Percentiles rank a stretch among this genome's conserved stretches.
Conservation (phyloP, 306 rosid genomes). For the Urtica urens region DNA sequence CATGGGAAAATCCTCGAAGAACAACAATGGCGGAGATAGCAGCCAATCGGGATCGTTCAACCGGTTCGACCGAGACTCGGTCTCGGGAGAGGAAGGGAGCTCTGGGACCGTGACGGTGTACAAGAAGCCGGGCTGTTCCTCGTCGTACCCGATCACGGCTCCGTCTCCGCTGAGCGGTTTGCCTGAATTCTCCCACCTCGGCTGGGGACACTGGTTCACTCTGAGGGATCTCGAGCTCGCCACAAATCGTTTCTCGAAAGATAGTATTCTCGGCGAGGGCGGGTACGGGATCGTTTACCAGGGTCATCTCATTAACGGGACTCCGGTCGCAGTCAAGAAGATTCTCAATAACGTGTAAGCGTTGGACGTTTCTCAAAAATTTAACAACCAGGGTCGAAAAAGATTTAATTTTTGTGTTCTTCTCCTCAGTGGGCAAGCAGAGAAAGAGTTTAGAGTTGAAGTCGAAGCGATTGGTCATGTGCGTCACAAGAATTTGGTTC, state of each 20-base stretch:
- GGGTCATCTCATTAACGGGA: conserved; percentile 78
- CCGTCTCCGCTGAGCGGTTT: conserved; percentile 78
- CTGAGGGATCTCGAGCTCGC: conserved; percentile 85
- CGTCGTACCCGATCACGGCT: conserved; percentile 56
- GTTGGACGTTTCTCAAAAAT: too few relatives aligned
- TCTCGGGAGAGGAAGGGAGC: conserved; percentile 76
- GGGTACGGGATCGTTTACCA: conserved; percentile 85
- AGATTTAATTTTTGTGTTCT: background rate
- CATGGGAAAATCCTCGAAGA: conserved; percentile 48
- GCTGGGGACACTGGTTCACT: conserved; percentile 99
- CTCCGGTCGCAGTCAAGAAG: conserved; percentile 86
- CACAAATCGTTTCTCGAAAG: conserved; percentile 66
- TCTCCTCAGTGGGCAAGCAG: conserved; percentile 79
- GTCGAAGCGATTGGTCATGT: conserved; percentile 98
- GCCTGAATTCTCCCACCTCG: conserved; percentile 86
- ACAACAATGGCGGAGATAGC: conserved; percentile 52
- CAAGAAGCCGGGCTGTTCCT: conserved; percentile 52
- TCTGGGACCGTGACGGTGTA: conserved; percentile 42
- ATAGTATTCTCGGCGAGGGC: conserved; percentile 85
- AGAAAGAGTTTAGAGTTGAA: conserved; percentile 86
- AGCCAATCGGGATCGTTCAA: conserved; percentile 66
- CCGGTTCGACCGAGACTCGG: conserved; percentile 45
- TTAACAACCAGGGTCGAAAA: too few relatives aligned
- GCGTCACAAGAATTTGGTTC: conserved; percentile 90
- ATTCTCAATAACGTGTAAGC: conserved; percentile 89